These are phyloP conservation scores for Bryum argenteum DNA, from an alignment of 225 moss, liverwort and hornwort genomes.

Conservation along the genomic window DNA sequence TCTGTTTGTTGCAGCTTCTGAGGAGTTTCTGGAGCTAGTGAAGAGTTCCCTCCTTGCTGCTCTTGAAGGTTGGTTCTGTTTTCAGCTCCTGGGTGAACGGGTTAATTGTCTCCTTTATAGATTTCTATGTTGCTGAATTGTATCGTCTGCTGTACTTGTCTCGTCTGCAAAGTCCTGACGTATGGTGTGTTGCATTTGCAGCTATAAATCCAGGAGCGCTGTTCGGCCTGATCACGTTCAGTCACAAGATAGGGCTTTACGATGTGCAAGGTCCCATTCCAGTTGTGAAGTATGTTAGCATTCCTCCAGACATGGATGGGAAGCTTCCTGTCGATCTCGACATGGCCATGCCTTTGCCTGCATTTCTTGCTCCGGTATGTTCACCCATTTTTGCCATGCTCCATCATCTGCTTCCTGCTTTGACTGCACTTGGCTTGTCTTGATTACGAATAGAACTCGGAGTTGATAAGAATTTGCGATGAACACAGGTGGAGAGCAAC, in stretches of 20 bases:
- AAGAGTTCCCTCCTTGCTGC: constrained; percentile 99
- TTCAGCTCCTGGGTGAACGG: constrained; percentile 13
- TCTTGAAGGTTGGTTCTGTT: constrained; percentile 73
- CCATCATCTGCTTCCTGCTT: constrained; percentile 8
- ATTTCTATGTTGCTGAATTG: neutral
- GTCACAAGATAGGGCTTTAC: constrained; percentile 97
- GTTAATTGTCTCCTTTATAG: neutral
- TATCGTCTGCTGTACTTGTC: constrained; percentile 15
- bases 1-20: constrained; percentile 70
- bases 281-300: constrained; percentile 87
- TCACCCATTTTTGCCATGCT: neutral
- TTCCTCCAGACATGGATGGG: constrained; percentile 92
- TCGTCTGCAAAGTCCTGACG: constrained; percentile 17
- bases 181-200: constrained; percentile 38
- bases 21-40: constrained; percentile 97
- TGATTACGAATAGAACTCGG: constrained; percentile 1
- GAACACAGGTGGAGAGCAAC: constrained; percentile 82
- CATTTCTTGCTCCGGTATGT: constrained; percentile 95
- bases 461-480: constrained; percentile 12
- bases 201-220: constrained; percentile 90
- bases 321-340: constrained; percentile 84
- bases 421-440: constrained; percentile 4
- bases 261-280: constrained; percentile 98
- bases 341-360: constrained; percentile 82
- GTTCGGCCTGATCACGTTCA: constrained; percentile 93